phyloP scores from a whole-genome alignment of 805 yeast genomes.

The Lipomyces sp. region DNA sequence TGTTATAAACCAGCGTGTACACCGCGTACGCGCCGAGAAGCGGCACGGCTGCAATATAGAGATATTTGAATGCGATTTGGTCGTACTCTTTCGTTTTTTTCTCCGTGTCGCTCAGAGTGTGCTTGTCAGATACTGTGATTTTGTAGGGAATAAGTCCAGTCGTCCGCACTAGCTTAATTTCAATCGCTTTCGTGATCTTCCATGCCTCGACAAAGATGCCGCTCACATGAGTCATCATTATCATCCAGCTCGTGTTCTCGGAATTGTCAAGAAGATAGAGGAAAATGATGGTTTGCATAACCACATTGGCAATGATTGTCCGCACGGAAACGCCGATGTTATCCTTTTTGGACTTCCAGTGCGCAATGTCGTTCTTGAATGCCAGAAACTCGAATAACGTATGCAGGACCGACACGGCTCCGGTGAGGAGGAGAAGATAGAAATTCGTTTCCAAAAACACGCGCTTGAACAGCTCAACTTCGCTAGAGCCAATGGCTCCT shows the following conservation, averaged over 20 bases:
- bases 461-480: slow-evolving; percentile 40
- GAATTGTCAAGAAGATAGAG: slow-evolving; percentile 42
- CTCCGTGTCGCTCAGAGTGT: slow-evolving; percentile 40
- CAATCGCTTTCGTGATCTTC: slow-evolving; percentile 43
- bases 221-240: slow-evolving; percentile 40
- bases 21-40: slow-evolving; percentile 40
- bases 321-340: slow-evolving; percentile 43
- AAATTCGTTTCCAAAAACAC: slow-evolving; percentile 42
- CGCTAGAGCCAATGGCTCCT: slow-evolving; percentile 35
- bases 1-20: slow-evolving; percentile 41
- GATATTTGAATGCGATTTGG: slow-evolving; percentile 40
- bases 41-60: slow-evolving; percentile 42
- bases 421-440: slow-evolving; percentile 38
- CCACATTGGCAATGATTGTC: slow-evolving; percentile 42
- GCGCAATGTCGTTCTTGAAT: slow-evolving; percentile 44
- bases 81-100: slow-evolving; percentile 44
- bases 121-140: slow-evolving; percentile 38
- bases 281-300: slow-evolving; percentile 43
- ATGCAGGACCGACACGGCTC: slow-evolving; percentile 39
- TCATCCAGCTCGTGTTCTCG: slow-evolving; percentile 43
- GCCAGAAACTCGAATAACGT: slow-evolving; percentile 43
- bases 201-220: slow-evolving; percentile 45
- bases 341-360: slow-evolving; percentile 43
- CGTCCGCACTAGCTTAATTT: slow-evolving; percentile 32
- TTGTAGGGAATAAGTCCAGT: slow-evolving; percentile 29